A percentile compares a stretch with the other conserved stretches of the same genome.
Evolutionary conservation across 129 eudicot species (phyloP).

Genomic region (Helianthus annuus): DNA sequence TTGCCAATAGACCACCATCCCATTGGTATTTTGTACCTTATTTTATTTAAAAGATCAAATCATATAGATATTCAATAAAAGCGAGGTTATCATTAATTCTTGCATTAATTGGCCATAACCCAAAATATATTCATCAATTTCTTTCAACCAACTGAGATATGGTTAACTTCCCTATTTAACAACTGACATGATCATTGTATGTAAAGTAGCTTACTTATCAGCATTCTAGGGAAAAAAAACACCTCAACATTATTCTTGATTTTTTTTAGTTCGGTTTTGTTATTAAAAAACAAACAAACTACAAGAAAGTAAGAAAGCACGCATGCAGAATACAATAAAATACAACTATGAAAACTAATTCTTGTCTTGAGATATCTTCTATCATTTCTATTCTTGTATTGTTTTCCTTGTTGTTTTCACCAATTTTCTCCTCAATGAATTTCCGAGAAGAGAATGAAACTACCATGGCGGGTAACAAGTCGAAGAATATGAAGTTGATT

Average conservation of each 20-base stretch:
- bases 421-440: conserved; percentile 19
- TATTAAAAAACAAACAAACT: background rate
- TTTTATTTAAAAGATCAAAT: too few relatives aligned
- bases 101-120: background rate
- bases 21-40: too few relatives aligned
- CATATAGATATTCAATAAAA: too few relatives aligned
- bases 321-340: background rate
- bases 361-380: conserved; percentile 11
- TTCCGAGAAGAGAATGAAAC: conserved; percentile 10
- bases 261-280: background rate
- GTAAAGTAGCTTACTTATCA: background rate
- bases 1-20: too few relatives aligned
- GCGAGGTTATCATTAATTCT: too few relatives aligned
- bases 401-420: conserved; percentile 42
- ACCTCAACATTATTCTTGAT: background rate
- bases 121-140: background rate
- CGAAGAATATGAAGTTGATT: conserved; percentile 53
- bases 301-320: background rate
- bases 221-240: background rate
- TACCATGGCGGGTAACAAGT: conserved; percentile 25
- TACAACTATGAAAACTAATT: background rate
- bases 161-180: background rate
- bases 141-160: background rate
- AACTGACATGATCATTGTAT: background rate
- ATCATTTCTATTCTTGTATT: conserved; percentile 48